Base-by-base conservation (phyloP, 306 rosid genomes). In the Alnus rubra region DNA sequence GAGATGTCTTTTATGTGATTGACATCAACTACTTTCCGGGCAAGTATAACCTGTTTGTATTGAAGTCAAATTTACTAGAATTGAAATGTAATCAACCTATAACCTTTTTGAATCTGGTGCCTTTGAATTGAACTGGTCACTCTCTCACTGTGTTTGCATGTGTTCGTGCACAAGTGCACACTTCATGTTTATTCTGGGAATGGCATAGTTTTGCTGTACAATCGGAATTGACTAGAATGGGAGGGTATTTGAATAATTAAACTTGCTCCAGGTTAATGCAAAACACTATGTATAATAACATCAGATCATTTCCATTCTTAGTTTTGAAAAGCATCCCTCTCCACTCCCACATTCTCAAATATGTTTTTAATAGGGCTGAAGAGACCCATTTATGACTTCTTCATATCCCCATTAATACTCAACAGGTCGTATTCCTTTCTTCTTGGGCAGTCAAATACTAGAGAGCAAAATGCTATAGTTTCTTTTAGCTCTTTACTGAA, bases 1-100 rank as follows among this genome's bases (percentile, higher is more conserved):
- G 77, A 81, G 83, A 87, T 59, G 88, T 84, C 71, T 87, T 87
- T 85, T 87, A 85, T 72, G 90, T 87, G 71, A 85, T 85, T 31
- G 88, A 87, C 54, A 87, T 87, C 85, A 87, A 87, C 77, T 87
- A 87, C 80, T 87, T 87, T 80, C 90, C 90, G 72, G 88, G 88
- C 59, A 84, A 82, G 83, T 76, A 69, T 69, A 67, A 72, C 53
- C 30, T 65, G 39, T 72, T 54, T 79, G 28, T 49, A 68, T 72
- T 76, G 72, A 73, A 54, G 72, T 65, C 7, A 72, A 50, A 73
- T 50, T 14, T 23, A 23, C 28, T 23, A 23, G 28, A 23, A 23
- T 23, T 23, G 28, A 23, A 23, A 23, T 23, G 28, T 23, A 23
- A 23, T 23, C 28, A 23, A 23, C 28, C 28, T 23, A 23, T 23